phyloP scores from a whole-genome alignment of 1,139 yeast species.

The Geotrichum restrictum region DNA sequence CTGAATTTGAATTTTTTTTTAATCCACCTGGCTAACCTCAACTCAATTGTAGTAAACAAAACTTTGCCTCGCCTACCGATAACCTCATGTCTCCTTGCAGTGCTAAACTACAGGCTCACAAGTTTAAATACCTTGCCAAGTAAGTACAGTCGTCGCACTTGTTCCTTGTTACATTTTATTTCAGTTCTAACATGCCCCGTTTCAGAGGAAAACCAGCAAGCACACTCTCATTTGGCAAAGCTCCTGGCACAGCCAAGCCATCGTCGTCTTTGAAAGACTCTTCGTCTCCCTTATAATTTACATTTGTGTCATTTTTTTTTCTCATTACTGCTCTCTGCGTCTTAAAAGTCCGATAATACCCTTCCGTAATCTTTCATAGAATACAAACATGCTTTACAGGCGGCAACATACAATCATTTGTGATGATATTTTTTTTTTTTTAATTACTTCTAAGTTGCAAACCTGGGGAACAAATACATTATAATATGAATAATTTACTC shows the following conservation, averaged over 20 bases:
- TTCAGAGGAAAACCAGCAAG: conserved; percentile 8
- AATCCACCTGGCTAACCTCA: too few relatives aligned
- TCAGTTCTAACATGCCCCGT: not conserved
- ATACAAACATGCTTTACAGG: too few relatives aligned
- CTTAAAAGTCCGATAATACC: not conserved
- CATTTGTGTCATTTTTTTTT: not conserved
- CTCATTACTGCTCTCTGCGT: not conserved
- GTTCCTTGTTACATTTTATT: not conserved
- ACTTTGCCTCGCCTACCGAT: conserved; percentile 56
- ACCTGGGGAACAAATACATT: conserved; percentile 13
- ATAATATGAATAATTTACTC: conserved; percentile 2
- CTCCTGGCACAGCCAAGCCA: conserved; percentile 4
- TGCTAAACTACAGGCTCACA: conserved; percentile 50
- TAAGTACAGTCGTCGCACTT: conserved; percentile 14
- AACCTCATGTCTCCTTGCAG: conserved; percentile 56
- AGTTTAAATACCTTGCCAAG: conserved; percentile 41
- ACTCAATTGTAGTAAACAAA: not conserved
- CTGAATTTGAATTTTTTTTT: too few relatives aligned
- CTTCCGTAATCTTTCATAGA: too few relatives aligned
- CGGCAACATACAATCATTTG: not conserved
- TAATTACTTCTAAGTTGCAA: not conserved
- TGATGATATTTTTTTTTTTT: not conserved
- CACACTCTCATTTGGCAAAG: conserved; percentile 5
- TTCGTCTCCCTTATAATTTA: not conserved
- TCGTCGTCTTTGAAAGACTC: conserved; percentile 10